Base-by-base conservation (phyloP, 768 basidiomycete species). In the Termitomyces sp. region DNA sequence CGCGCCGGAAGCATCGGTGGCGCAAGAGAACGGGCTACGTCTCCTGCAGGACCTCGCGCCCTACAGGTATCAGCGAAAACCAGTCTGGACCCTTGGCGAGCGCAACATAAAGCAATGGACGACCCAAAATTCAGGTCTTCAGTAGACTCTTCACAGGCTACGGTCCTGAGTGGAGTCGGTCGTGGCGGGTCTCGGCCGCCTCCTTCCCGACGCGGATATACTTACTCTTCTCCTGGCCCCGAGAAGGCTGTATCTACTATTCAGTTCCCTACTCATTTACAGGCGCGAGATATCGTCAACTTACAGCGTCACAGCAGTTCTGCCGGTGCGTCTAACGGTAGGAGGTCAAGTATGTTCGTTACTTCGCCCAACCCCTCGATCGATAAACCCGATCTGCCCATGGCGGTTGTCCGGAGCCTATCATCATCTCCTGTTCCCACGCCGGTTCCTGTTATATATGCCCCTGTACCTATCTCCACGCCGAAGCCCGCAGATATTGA, bases 31-130 rank as follows among this genome's bases (percentile, higher is more conserved):
- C 72, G 76, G 42, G 73, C 78, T 2, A 68, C 75, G 5, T 79
- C 79, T 21, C 80, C 81, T n/a, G 69, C 71, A 21, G 81, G 81
- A 15, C 80, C 82, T 7, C 75, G 82, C 4, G 67, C 75, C 14
- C 69, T 68, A 56, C 58, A 61, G 6, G 42, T 55, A n/a, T 37
- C 64, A 30, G 62, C 55, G 38, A 62, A 57, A 48, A 44, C 53
- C 28, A 58, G 59, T 45, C 55, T 58, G n/a, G 67, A 70, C 2
- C 44, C 55, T 7, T 66, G 65, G 67, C 63, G 61, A 26, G 41
- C 58, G 21, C 64, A 64, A 38, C 28, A 45, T 3, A 58, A 61
- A 21, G 22, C 17, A 30, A 22, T n/a, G 17, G 53, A 58, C 19
- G 55, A 58, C 46, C 37, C 41, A 11, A 57, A 47, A 46, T 26